A percentile compares a stretch with the other conserved stretches of the same genome.
phyloP scores from a whole-genome alignment of 129 eudicot genomes.

The Flaveria bidentis region DNA sequence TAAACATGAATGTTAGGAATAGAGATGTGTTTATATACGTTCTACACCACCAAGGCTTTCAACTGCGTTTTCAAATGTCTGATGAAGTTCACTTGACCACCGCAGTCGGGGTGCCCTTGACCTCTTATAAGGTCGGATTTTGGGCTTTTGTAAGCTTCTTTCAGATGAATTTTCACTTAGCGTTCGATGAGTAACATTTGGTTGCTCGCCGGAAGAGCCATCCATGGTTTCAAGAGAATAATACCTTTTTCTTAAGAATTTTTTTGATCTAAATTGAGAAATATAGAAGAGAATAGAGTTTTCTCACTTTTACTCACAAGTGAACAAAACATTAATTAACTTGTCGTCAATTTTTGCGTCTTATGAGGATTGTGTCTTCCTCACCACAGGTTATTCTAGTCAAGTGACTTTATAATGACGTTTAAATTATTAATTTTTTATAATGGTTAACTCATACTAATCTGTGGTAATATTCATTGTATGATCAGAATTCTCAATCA shows the following conservation, averaged over 20 bases:
- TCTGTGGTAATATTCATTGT: no score
- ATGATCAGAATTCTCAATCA: no score
- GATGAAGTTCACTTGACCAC: conserved; percentile 65
- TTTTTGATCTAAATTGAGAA: not conserved
- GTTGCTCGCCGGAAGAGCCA: not conserved
- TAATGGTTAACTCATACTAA: no score
- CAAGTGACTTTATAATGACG: no score
- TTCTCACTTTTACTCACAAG: no score
- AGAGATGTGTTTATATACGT: conserved; percentile 30
- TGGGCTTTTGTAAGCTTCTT: conserved; percentile 5
- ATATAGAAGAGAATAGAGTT: not conserved
- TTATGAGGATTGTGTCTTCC: no score
- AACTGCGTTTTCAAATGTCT: conserved; percentile 51
- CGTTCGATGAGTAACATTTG: not conserved
- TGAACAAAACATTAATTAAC: no score
- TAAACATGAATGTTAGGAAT: no score
- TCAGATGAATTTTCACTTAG: conserved; percentile 6
- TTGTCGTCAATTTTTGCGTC: no score
- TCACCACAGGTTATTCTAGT: no score
- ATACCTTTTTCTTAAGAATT: not conserved
- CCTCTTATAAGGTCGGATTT: conserved; percentile 47
- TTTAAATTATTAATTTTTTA: no score
- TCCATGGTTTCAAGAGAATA: not conserved
- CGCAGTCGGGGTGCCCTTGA: conserved; percentile 52
- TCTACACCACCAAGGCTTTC: conserved; percentile 65